phyloP scores from a whole-genome alignment of 1,284 basidiomycete species.

The Anthracocystis setariae region DNA sequence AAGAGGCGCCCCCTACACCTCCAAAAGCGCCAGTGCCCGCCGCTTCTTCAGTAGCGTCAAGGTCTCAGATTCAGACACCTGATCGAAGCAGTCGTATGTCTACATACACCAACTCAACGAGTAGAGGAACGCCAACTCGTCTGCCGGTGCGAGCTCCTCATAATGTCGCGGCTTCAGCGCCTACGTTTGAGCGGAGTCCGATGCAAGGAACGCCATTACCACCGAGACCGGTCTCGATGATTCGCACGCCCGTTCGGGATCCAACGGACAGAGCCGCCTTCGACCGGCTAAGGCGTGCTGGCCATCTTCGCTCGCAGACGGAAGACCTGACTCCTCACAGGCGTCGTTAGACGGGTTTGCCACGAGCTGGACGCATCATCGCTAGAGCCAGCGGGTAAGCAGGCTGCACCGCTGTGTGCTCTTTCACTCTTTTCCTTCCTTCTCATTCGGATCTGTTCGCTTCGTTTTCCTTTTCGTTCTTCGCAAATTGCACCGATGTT shows the following conservation, averaged over 20 bases:
- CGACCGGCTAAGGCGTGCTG: slow-evolving; percentile 46
- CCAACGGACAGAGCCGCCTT: slow-evolving; percentile 37
- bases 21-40: slow-evolving; percentile 1
- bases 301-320: slow-evolving; percentile 41
- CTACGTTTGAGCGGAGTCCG: slow-evolving; percentile 20
- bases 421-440: background rate
- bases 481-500: slow-evolving; percentile 7
- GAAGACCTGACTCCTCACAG: slow-evolving; percentile 39
- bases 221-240: slow-evolving; percentile 30
- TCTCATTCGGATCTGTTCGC: background rate
- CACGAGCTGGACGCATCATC: slow-evolving; percentile 15
- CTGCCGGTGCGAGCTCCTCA: slow-evolving; percentile 27
- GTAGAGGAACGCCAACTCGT: slow-evolving; percentile 31
- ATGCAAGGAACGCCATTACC: slow-evolving; percentile 21
- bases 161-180: slow-evolving; percentile 8
- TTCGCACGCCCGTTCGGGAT: slow-evolving; percentile 37
- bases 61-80: slow-evolving; percentile 2
- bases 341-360: slow-evolving; percentile 17
- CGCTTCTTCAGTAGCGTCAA: background rate
- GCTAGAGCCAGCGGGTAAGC: background rate
- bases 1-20: slow-evolving; percentile 29
- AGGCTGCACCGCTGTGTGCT: too few species aligned
- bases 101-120: slow-evolving; percentile 8
- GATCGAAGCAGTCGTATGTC: slow-evolving; percentile 26
- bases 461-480: background rate